A percentile compares a stretch with the other conserved stretches of the same genome.
These are phyloP conservation scores for Curvularia spicifera DNA, from an alignment of 2,329 filamentous ascomycete species.

Conservation along the genomic window DNA sequence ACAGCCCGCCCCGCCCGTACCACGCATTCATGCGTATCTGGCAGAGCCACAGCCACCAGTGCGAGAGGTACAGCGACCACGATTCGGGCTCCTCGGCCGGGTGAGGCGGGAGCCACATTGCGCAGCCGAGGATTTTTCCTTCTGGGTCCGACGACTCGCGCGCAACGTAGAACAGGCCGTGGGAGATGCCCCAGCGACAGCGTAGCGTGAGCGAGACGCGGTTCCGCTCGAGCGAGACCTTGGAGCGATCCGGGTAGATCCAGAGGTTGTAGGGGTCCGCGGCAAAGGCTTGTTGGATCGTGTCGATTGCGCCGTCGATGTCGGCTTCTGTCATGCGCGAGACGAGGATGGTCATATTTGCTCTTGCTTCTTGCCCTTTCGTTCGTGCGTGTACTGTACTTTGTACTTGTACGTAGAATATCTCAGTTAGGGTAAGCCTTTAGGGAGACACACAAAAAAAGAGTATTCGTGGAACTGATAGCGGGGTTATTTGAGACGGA, in stretches of 20 bases:
- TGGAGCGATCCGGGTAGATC: conserved; percentile 65
- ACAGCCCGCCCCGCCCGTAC: conserved; percentile 72
- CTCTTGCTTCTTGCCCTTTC: too few relatives aligned
- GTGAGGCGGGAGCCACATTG: conserved; percentile 73
- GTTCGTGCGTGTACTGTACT: too few relatives aligned
- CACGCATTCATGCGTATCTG: conserved; percentile 72
- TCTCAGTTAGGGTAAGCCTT: too few relatives aligned
- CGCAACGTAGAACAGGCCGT: conserved; percentile 73
- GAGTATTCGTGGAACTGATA: too few relatives aligned
- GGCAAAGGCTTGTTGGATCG: conserved; percentile 70
- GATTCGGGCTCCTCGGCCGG: conserved; percentile 56
- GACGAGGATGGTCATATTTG: conserved; percentile 59
- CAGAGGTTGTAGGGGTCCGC: conserved; percentile 71
- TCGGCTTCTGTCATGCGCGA: conserved; percentile 63
- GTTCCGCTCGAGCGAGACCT: conserved; percentile 30
- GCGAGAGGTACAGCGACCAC: conserved; percentile 68
- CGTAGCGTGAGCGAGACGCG: conserved; percentile 59
- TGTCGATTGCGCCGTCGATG: conserved; percentile 68
- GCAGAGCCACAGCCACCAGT: conserved; percentile 69
- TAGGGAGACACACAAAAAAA: too few relatives aligned
- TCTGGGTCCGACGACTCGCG: conserved; percentile 60
- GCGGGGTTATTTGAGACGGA: neutral
- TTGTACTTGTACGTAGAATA: too few relatives aligned
- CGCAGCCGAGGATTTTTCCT: conserved; percentile 67
- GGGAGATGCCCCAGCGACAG: conserved; percentile 72